Evolutionary conservation across 2,329 filamentous ascomycete species (phyloP).

Genomic region (Hypoxylon sp.): DNA sequence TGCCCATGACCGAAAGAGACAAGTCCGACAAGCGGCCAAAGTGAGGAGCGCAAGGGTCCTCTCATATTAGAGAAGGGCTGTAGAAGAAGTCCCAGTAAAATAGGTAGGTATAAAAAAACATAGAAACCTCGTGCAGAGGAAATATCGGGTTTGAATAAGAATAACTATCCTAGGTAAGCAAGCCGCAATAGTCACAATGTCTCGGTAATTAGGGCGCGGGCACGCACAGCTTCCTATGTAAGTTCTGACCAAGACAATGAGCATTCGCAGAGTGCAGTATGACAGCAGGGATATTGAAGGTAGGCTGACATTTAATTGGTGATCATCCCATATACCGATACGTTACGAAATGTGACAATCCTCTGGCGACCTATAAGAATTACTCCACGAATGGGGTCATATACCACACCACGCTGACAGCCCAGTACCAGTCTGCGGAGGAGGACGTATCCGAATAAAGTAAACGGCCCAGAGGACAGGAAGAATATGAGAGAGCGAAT

Average conservation of each 20-base stretch:
- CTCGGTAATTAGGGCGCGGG: neutral
- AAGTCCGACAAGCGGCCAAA: conserved; percentile 12
- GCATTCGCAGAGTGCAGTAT: neutral
- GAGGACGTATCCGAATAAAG: neutral
- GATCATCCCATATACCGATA: neutral
- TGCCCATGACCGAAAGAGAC: conserved; percentile 14
- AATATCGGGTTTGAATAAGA: neutral
- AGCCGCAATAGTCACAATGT: neutral
- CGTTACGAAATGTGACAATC: conserved; percentile 2
- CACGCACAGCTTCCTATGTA: neutral
- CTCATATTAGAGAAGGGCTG: conserved; percentile 1
- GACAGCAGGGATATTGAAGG: neutral
- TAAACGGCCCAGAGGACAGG: neutral
- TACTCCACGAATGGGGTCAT: conserved; percentile 1
- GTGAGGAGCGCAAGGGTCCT: neutral
- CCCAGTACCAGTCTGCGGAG: conserved; percentile 3
- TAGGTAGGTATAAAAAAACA: neutral
- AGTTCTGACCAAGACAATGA: neutral
- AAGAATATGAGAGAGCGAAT: neutral
- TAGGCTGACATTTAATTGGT: conserved; percentile 13
- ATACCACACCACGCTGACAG: conserved; percentile 2
- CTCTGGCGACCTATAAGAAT: conserved; percentile 2
- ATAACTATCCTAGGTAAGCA: no score
- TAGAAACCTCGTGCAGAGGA: neutral
- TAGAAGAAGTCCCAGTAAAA: neutral